Percentiles rank a stretch among this genome's conserved stretches.
Evolutionary conservation across 805 yeast genomes (phyloP).

Genomic region (Cyberlindnera nakhonratchasimensis): DNA sequence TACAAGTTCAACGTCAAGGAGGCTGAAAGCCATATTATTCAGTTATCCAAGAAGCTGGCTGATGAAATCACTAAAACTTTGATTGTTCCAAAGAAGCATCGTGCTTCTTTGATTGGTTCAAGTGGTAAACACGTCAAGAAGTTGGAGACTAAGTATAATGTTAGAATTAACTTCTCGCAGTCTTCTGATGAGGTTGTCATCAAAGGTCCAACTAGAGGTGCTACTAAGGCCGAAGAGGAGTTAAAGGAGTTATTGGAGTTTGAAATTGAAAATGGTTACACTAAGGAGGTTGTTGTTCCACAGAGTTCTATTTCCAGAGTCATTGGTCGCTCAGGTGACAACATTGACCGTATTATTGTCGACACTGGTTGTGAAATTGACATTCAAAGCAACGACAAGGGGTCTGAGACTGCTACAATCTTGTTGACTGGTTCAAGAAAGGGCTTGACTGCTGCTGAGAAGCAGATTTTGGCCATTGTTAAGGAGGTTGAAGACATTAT

Average conservation of each 20-base stretch:
- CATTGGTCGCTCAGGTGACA: slow-evolving; percentile 87
- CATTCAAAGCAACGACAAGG: slow-evolving; percentile 43
- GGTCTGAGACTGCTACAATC: slow-evolving; percentile 53
- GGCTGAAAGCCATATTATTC: slow-evolving; percentile 55
- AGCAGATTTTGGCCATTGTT: slow-evolving; percentile 59
- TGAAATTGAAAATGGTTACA: slow-evolving; percentile 82
- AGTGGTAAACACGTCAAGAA: slow-evolving; percentile 78
- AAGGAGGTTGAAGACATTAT: slow-evolving; percentile 45
- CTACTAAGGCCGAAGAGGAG: slow-evolving; percentile 77
- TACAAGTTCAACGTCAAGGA: slow-evolving; percentile 72
- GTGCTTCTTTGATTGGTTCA: slow-evolving; percentile 79
- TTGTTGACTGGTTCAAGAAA: slow-evolving; percentile 74
- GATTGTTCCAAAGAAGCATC: slow-evolving; percentile 72
- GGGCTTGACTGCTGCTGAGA: slow-evolving; percentile 69
- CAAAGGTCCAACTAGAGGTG: slow-evolving; percentile 90
- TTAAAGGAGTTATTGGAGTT: slow-evolving; percentile 77
- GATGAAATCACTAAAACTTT: slow-evolving; percentile 71
- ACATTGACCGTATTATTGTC: slow-evolving; percentile 75
- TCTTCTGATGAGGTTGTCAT: slow-evolving; percentile 58
- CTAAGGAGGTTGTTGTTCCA: slow-evolving; percentile 63
- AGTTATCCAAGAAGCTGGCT: slow-evolving; percentile 69
- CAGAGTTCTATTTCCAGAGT: slow-evolving; percentile 72
- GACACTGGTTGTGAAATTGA: slow-evolving; percentile 44
- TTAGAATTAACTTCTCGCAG: slow-evolving; percentile 72
- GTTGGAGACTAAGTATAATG: slow-evolving; percentile 83